Conservation (phyloP, 306 rosid species). For the Luffa acutangula region DNA sequence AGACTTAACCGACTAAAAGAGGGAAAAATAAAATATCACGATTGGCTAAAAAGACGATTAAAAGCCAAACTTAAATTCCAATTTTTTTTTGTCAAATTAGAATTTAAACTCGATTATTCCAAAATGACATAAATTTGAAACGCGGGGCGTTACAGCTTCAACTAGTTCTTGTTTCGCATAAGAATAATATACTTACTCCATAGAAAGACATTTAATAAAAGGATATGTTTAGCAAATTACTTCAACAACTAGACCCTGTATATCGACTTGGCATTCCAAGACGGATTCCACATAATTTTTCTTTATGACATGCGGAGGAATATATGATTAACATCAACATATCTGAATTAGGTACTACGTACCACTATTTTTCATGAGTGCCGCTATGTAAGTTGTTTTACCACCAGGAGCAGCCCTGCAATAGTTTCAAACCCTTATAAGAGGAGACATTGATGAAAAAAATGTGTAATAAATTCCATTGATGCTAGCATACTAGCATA, state of each 20-base stretch:
- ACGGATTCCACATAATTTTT: not conserved
- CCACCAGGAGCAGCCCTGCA: constrained; percentile 99
- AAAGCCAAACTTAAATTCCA: no score
- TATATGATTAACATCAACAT: not conserved
- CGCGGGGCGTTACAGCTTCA: no score
- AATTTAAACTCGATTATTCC: no score
- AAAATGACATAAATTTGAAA: no score
- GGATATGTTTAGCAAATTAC: not conserved
- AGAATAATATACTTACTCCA: not conserved
- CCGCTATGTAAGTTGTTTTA: constrained; percentile 90
- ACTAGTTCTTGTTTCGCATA: not conserved
- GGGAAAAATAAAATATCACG: no score
- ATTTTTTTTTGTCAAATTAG: no score
- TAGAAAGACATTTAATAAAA: not conserved
- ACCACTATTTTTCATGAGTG: constrained; percentile 96
- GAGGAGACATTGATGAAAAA: not conserved
- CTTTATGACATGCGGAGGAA: not conserved
- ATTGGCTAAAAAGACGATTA: no score
- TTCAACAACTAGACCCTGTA: not conserved
- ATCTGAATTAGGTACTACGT: constrained; percentile 5
- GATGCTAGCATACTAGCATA: not conserved
- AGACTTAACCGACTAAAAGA: no score
- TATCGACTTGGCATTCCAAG: not conserved
- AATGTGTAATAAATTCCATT: not conserved
- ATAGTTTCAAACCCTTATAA: constrained; percentile 10